Base-by-base conservation (phyloP, 805 yeast genomes). In the Kuraishia capsulata region DNA sequence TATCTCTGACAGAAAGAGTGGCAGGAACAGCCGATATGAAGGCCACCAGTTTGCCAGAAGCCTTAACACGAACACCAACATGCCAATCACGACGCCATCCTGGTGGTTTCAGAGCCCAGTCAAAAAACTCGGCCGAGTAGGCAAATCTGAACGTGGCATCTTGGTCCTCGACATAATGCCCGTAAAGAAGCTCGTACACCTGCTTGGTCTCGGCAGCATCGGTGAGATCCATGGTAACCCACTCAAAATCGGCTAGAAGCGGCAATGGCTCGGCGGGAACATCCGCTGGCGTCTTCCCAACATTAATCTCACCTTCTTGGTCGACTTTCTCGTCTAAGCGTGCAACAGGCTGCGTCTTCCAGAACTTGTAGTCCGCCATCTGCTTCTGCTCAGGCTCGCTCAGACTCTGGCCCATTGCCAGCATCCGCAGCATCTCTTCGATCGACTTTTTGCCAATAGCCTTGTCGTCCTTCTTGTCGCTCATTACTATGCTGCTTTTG, bases 301-400 rank as follows among this genome's bases (percentile, higher is more conserved):
- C 47, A 49, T 88, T 94, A 46, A 89, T 86, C 5, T 95, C 90
- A 0, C 96, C 96, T 52, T 87, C 95, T 9, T 65, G 57, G 4
- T 62, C 68, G 33, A 81, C 67, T 33, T 65, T 56, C 51, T 81
- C 92, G 53, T 84, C 84, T 45, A 89, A 77, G 23, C 67, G 68
- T 6, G 88, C 73, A 17, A 92, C 97, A 0, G 98, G 98, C 62
- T 92, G 98, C 2, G 98, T 92, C 53, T 83, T 85, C 98, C 98
- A 92, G 62, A 92, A 92, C 63, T 84, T 86, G 66, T 89, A 86
- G 53, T 89, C 95, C 38, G 83, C 78, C 84, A 88, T 87, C 18
- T 78, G 73, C 45, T 79, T 81, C 49, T 72, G 65, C 56, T 80
- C 81, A 24, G 70, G 65, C 33, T 67, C 77, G n/a, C 67, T 65